Conservation (phyloP, 2,329 filamentous ascomycete genomes). For the Verticillium nubilum region DNA sequence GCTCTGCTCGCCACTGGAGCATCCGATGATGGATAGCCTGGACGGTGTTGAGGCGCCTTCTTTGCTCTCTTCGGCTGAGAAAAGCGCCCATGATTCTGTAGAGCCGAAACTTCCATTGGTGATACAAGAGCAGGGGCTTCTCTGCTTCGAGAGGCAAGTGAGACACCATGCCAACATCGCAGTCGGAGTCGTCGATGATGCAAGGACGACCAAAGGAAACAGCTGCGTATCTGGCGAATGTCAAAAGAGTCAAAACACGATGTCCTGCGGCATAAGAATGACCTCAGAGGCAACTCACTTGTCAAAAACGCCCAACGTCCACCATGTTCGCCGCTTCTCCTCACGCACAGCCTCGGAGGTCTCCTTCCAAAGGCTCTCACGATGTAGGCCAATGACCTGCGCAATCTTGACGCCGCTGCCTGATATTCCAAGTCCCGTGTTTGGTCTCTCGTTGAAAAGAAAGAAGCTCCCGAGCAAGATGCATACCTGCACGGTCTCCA, state of each 20-base stretch:
- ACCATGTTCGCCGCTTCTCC: conserved; percentile 5
- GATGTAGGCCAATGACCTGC: conserved; percentile 5
- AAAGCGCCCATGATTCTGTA: conserved; percentile 7
- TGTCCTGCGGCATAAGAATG: too few relatives aligned
- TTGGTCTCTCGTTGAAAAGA: conserved; percentile 5
- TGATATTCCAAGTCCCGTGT: conserved; percentile 6
- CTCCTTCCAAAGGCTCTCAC: conserved; percentile 3
- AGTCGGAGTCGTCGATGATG: conserved; percentile 6
- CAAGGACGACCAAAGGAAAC: conserved; percentile 6
- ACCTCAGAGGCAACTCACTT: neutral
- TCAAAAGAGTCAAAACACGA: neutral
- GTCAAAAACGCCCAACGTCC: conserved; percentile 6
- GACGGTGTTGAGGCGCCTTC: neutral
- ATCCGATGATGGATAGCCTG: conserved; percentile 1
- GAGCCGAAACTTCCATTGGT: conserved; percentile 3
- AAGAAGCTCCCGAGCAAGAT: conserved; percentile 5
- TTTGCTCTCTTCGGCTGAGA: conserved; percentile 1
- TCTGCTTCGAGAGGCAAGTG: neutral
- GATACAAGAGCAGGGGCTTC: neutral
- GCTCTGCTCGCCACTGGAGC: neutral
- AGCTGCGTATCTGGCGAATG: conserved; percentile 1
- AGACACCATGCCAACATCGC: conserved; percentile 4
- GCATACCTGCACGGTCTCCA: conserved; percentile 5
- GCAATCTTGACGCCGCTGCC: conserved; percentile 7
- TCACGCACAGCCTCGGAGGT: conserved; percentile 1